Conservation (phyloP, 352 stramenopile species). For the Phytophthora pluvialis region DNA sequence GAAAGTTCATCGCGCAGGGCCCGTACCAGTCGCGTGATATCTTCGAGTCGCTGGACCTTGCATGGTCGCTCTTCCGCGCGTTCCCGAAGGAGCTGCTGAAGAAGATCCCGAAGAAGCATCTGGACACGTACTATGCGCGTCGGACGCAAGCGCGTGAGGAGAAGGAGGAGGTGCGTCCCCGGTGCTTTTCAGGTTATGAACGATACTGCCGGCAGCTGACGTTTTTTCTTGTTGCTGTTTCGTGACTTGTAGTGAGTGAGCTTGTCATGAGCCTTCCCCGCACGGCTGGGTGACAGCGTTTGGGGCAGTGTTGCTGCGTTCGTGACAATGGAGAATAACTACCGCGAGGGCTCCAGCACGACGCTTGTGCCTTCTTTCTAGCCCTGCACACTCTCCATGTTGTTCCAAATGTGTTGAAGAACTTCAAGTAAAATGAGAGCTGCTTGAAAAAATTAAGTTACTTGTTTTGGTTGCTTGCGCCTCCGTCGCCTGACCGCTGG, state of each 20-base stretch:
- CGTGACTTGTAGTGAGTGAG: slow-evolving; percentile 26
- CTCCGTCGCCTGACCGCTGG: slow-evolving; percentile 30
- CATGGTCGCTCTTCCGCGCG: slow-evolving; percentile 98
- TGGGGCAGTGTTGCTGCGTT: slow-evolving; percentile 14
- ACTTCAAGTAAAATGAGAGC: slow-evolving; percentile 32
- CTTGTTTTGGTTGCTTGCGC: slow-evolving; percentile 34
- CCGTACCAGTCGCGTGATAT: slow-evolving; percentile 98
- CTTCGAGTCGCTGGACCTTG: slow-evolving; percentile 98
- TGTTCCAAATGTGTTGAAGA: slow-evolving; percentile 32
- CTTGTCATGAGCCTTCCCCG: background rate
- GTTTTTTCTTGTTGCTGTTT: background rate
- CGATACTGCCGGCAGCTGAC: slow-evolving; percentile 9
- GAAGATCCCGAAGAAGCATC: slow-evolving; percentile 99
- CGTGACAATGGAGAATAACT: slow-evolving; percentile 16
- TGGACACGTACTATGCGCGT: slow-evolving; percentile 97
- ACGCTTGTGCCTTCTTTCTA: slow-evolving; percentile 29
- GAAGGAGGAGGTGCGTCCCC: slow-evolving; percentile 69
- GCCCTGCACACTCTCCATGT: slow-evolving; percentile 22
- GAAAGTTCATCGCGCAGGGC: slow-evolving; percentile 98
- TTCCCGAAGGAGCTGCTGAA: slow-evolving; percentile 99
- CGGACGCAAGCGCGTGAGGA: slow-evolving; percentile 90
- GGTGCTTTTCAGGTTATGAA: background rate
- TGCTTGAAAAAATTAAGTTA: slow-evolving; percentile 39
- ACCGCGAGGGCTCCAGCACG: slow-evolving; percentile 7
- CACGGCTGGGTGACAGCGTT: slow-evolving; percentile 10